Conservation (phyloP, 768 basidiomycete species). For the Podaxis mareebaensis region DNA sequence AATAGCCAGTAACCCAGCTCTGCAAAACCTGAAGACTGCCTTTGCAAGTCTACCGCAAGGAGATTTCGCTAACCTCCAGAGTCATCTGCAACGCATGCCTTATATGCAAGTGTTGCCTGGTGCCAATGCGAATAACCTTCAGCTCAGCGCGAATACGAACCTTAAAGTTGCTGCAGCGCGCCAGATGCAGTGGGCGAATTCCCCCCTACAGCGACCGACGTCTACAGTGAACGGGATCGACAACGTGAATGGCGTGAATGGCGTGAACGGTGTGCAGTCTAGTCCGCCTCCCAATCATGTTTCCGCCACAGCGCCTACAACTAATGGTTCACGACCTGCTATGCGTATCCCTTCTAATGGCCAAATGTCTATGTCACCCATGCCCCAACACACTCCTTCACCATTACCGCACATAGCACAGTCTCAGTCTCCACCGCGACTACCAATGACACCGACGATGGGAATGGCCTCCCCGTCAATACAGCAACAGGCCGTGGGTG, state of each 20-base stretch:
- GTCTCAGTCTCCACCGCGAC: slow-evolving; percentile 51
- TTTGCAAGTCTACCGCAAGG: slow-evolving; percentile 44
- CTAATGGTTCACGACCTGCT: slow-evolving; percentile 53
- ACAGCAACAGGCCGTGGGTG: slow-evolving; percentile 53
- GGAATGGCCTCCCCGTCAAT: slow-evolving; percentile 55
- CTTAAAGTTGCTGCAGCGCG: slow-evolving; percentile 43
- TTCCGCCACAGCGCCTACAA: slow-evolving; percentile 52
- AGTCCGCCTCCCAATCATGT: slow-evolving; percentile 40
- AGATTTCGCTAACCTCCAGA: slow-evolving; percentile 37
- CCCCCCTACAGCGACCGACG: slow-evolving; percentile 33
- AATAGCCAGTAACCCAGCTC: slow-evolving; percentile 36
- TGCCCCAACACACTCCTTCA: slow-evolving; percentile 47
- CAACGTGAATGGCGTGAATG: slow-evolving; percentile 10
- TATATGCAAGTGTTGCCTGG: slow-evolving; percentile 35
- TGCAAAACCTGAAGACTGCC: slow-evolving; percentile 61
- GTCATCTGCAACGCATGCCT: slow-evolving; percentile 23
- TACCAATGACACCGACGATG: slow-evolving; percentile 51
- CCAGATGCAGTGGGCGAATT: slow-evolving; percentile 37
- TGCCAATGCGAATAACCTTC: slow-evolving; percentile 24
- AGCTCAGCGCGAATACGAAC: slow-evolving; percentile 33
- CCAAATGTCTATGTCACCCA: slow-evolving; percentile 52
- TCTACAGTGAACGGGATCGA: slow-evolving; percentile 33
- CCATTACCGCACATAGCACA: slow-evolving; percentile 45
- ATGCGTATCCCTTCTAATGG: slow-evolving; percentile 40
- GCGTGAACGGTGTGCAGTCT: slow-evolving; percentile 29